Evolutionary conservation across 2,329 filamentous ascomycete genomes (phyloP).

Genomic region (Biscogniauxia mediterranea): DNA sequence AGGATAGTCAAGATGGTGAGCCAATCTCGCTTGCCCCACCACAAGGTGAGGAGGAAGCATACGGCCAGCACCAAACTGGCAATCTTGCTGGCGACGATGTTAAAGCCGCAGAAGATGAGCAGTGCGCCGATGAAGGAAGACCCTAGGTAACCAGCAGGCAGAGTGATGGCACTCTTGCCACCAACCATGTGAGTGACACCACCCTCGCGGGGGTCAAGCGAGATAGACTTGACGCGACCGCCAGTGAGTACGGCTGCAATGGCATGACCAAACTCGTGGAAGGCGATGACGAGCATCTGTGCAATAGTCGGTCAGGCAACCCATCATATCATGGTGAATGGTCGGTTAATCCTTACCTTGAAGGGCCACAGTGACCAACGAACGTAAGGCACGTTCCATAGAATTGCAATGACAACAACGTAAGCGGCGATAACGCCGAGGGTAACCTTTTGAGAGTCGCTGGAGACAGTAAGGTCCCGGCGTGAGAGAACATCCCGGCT

Average conservation of each 20-base stretch:
- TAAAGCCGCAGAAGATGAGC: constrained; percentile 76
- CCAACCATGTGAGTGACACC: constrained; percentile 77
- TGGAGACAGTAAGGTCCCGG: constrained; percentile 57
- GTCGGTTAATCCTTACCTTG: constrained; percentile 52
- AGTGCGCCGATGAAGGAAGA: constrained; percentile 74
- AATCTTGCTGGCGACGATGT: constrained; percentile 79
- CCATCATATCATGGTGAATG: neutral
- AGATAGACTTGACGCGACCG: constrained; percentile 71
- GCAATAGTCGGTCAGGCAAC: constrained; percentile 10
- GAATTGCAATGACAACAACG: constrained; percentile 68
- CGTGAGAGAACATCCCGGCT: constrained; percentile 37
- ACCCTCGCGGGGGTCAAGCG: constrained; percentile 71
- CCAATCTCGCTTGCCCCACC: constrained; percentile 80
- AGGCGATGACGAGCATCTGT: constrained; percentile 79
- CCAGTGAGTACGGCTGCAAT: constrained; percentile 71
- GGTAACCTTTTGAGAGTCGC: constrained; percentile 68
- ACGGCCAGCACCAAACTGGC: constrained; percentile 70
- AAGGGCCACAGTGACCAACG: constrained; percentile 76
- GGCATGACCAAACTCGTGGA: constrained; percentile 78
- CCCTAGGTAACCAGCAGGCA: constrained; percentile 77
- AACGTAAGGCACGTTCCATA: constrained; percentile 81
- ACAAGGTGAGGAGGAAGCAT: constrained; percentile 75
- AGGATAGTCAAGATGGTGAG: constrained; percentile 70
- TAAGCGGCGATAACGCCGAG: constrained; percentile 70
- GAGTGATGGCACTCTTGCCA: constrained; percentile 66